Conservation (phyloP, 768 basidiomycete genomes). For the Termitomyces sp. region DNA sequence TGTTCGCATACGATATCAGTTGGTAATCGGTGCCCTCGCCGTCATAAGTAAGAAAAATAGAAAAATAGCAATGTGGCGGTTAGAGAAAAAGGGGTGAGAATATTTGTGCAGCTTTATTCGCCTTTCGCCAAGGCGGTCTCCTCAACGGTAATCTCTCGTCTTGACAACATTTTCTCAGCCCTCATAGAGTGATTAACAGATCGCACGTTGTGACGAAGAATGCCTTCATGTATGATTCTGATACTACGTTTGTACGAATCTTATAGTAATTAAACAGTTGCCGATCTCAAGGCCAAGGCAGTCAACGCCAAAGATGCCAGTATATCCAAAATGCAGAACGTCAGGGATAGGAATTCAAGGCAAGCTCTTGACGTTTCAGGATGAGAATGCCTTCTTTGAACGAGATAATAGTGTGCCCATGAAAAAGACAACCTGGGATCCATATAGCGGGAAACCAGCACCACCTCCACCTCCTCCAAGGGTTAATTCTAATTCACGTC, state of each 20-base stretch:
- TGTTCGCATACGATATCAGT: not conserved
- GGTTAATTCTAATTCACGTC: conserved; percentile 26
- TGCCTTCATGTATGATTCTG: conserved; percentile 29
- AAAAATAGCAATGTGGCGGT: not conserved
- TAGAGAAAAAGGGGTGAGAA: not conserved
- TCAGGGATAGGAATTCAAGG: conserved; percentile 54
- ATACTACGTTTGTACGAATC: not conserved
- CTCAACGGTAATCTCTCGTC: not conserved
- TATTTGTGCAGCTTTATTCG: not conserved
- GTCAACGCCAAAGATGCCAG: conserved; percentile 53
- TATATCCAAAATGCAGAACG: conserved; percentile 45
- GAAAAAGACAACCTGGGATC: conserved; percentile 63
- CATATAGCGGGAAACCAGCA: conserved; percentile 46
- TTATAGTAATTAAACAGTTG: conserved; percentile 33
- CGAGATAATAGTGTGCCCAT: conserved; percentile 39
- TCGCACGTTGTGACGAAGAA: not conserved
- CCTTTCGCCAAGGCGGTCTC: no score
- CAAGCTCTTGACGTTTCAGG: conserved; percentile 6
- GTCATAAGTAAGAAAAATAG: not conserved
- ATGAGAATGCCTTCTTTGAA: not conserved
- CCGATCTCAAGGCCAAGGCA: conserved; percentile 65
- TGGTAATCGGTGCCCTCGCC: not conserved
- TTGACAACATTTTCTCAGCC: not conserved
- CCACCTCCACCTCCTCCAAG: conserved; percentile 44
- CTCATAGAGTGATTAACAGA: no score